Evolutionary conservation across 2,329 filamentous ascomycete species (phyloP), one percentile per base, ranked within the genome.

Genomic region (Aspergillus hiratsukae): DNA sequence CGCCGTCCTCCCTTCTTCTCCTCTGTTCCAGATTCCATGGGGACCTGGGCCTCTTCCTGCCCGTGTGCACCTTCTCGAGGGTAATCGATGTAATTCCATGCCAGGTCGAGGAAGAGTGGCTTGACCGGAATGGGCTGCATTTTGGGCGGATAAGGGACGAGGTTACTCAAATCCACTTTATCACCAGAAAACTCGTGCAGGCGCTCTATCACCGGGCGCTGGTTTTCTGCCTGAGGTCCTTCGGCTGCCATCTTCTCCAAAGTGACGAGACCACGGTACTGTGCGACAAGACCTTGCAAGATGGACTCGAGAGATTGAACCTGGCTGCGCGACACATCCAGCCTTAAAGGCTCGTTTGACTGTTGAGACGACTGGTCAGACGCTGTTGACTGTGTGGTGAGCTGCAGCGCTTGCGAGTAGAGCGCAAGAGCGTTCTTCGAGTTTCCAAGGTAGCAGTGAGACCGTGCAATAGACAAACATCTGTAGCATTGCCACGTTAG

Each of bases 21-120:
- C 55, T 76, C 72, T 45, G 66, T 56, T 46, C 68, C 61, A 8
- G 65, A 52, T 41, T 69, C 64, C 3, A 62, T 58, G 43, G 67
- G 59, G 5, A 63, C 62, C 11, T 70, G 63, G 4, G 65, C 59
- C 28, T 71, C 69, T 17, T 60, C 66, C 57, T 69, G 67, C 29
- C 66, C 57, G 31, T 63, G 61, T 25, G 64, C 60, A 7, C 55
- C 64, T 58, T 85, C 85, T 35, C 86, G 86, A 0, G 92, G 91
- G 69, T 99, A 99, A 50, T 91, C 86, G 60, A 99, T 92, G 71
- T 97, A 97, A 72, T 97, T 97, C 89, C 91, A 99, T 9, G 94
- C 94, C 7, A 96, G 88, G 69, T 99, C 94, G 57, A 97, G 84
- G 80, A 97, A 97, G 35, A 97, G 81, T 28, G 94, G 94, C 78